A percentile compares a stretch with the other conserved stretches of the same genome.
These are phyloP conservation scores for Biscogniauxia mediterranea DNA, from an alignment of 2,329 filamentous ascomycete species.

Conservation along the genomic window DNA sequence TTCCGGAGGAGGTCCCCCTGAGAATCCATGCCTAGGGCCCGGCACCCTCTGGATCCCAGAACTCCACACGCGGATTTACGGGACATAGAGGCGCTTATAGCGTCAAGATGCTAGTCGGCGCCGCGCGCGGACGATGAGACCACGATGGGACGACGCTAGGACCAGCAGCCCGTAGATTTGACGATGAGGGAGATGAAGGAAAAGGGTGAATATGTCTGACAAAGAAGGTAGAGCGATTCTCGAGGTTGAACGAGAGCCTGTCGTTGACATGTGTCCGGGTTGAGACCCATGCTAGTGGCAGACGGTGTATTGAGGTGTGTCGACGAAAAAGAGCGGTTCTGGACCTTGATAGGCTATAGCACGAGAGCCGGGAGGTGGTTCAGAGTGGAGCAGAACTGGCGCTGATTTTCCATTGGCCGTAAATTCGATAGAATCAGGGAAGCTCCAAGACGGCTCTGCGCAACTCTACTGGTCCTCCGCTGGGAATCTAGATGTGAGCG, in stretches of 20 bases:
- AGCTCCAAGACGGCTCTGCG: conserved; percentile 12
- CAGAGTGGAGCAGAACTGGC: conserved; percentile 20
- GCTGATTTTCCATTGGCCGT: conserved; percentile 28
- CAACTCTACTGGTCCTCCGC: conserved; percentile 8
- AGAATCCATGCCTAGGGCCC: conserved; percentile 15
- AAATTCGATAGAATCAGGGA: conserved; percentile 23
- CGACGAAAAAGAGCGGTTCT: conserved; percentile 24
- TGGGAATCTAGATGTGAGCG: conserved; percentile 18
- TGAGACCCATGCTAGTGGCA: conserved; percentile 31
- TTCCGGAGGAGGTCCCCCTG: conserved; percentile 12
- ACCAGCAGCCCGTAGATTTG: conserved; percentile 22
- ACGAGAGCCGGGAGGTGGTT: conserved; percentile 22
- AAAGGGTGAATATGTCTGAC: conserved; percentile 22
- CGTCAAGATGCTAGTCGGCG: conserved; percentile 21
- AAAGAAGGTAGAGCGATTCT: conserved; percentile 20
- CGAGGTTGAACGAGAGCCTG: conserved; percentile 29
- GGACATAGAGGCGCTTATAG: conserved; percentile 19
- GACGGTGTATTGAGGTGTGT: conserved; percentile 31
- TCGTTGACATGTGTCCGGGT: conserved; percentile 29
- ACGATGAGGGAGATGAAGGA: conserved; percentile 22
- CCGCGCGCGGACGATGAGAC: conserved; percentile 20
- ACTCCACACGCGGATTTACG: conserved; percentile 16
- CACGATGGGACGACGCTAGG: conserved; percentile 16
- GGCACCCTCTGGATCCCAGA: conserved; percentile 12
- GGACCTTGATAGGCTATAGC: conserved; percentile 21